These are phyloP conservation scores for Diaporthe citri DNA, from an alignment of 2,329 filamentous ascomycete genomes.

Conservation along the genomic window DNA sequence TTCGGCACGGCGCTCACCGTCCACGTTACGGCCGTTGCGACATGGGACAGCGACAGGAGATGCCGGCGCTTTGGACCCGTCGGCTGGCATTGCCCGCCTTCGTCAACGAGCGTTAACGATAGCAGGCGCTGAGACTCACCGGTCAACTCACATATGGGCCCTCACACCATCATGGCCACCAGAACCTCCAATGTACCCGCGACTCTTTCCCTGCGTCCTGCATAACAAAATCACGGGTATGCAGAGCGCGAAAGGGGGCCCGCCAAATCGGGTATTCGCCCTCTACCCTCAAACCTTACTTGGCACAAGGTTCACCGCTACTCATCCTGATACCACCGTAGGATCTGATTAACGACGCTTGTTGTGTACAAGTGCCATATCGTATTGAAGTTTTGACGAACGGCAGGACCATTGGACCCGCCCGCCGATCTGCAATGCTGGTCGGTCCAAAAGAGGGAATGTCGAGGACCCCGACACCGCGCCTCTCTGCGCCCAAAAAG, in stretches of 20 bases:
- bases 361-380: conserved; percentile 7
- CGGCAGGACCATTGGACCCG: conserved; percentile 24
- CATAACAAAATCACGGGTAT: conserved; percentile 9
- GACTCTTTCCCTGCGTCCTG: conserved; percentile 9
- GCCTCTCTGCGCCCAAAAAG: background rate
- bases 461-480: conserved; percentile 12
- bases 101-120: background rate
- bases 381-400: conserved; percentile 7
- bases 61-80: conserved; percentile 9
- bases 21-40: conserved; percentile 18
- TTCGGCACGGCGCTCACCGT: conserved; percentile 12
- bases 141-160: conserved; percentile 14
- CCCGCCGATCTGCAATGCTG: conserved; percentile 26
- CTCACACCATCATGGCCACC: conserved; percentile 20
- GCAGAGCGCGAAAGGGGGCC: conserved; percentile 12
- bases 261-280: conserved; percentile 32
- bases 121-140: conserved; percentile 1
- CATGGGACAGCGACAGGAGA: background rate
- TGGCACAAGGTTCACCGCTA: conserved; percentile 35
- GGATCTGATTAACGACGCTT: conserved; percentile 17
- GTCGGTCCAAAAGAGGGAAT: conserved; percentile 26
- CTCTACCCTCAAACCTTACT: conserved; percentile 16
- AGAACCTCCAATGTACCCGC: background rate
- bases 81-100: conserved; percentile 18
- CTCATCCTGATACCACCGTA: conserved; percentile 26